phyloP scores from a whole-genome alignment of 805 yeast species.

The Ogataea chonburiensis region DNA sequence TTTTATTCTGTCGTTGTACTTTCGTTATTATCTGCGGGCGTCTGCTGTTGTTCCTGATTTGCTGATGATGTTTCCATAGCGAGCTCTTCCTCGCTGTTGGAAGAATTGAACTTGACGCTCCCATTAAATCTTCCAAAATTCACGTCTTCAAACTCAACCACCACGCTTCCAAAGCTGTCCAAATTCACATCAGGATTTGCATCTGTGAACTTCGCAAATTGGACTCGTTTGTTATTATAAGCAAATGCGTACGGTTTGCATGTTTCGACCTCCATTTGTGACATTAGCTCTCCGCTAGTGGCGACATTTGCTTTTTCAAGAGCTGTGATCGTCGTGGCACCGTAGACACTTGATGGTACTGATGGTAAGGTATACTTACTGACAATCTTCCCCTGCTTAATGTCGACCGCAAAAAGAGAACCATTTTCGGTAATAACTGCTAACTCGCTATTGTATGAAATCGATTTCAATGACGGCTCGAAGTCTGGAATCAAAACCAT shows the following conservation, averaged over 20 bases:
- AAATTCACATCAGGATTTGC: slow-evolving; percentile 12
- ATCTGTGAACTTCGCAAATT: slow-evolving; percentile 21
- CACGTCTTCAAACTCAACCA: slow-evolving; percentile 14
- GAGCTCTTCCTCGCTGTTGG: slow-evolving; percentile 8
- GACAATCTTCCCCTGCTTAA: background rate
- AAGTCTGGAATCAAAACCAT: slow-evolving; percentile 12
- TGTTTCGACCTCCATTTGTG: slow-evolving; percentile 58
- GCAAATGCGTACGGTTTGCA: slow-evolving; percentile 36
- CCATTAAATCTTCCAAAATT: slow-evolving; percentile 22
- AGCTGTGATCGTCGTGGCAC: too few species aligned
- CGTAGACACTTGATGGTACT: too few species aligned
- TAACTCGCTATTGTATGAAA: too few species aligned
- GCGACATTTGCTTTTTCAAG: too few species aligned
- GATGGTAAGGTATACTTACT: background rate
- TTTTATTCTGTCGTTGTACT: too few species aligned
- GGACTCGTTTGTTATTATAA: slow-evolving; percentile 26
- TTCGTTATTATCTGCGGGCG: too few species aligned
- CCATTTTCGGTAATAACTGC: too few species aligned
- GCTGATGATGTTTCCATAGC: slow-evolving; percentile 4
- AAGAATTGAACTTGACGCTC: slow-evolving; percentile 17
- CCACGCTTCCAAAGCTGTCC: slow-evolving; percentile 16
- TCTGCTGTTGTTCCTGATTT: slow-evolving; percentile 1
- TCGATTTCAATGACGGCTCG: too few species aligned
- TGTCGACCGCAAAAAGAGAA: background rate
- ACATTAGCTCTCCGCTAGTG: slow-evolving; percentile 35